phyloP scores from a whole-genome alignment of 2,329 filamentous ascomycete species.

The Xylaria multiplex region DNA sequence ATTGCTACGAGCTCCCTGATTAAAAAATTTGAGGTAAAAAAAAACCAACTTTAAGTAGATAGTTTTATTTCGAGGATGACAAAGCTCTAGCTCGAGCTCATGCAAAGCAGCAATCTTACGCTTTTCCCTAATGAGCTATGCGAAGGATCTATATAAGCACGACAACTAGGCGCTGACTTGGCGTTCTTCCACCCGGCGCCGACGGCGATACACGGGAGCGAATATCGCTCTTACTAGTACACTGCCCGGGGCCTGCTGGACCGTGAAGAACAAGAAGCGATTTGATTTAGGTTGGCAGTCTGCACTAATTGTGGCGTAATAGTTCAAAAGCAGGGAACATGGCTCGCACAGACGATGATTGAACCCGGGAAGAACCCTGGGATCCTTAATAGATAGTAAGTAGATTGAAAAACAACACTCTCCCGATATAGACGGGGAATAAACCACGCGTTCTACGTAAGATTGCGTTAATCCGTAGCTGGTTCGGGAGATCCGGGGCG shows the following conservation, averaged over 20 bases:
- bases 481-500: neutral
- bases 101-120: neutral
- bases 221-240: no score
- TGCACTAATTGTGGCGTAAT: neutral
- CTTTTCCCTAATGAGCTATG: neutral
- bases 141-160: conserved; percentile 1
- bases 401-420: neutral
- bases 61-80: no score
- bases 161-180: neutral
- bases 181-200: neutral
- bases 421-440: conserved; percentile 20
- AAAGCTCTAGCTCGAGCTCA: no score
- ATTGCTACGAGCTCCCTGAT: no score
- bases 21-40: no score
- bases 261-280: neutral
- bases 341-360: conserved; percentile 8
- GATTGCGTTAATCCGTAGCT: conserved; percentile 7
- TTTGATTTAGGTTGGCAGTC: neutral
- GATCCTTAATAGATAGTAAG: neutral
- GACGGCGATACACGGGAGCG: neutral
- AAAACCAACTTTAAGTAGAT: neutral
- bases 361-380: conserved; percentile 6
- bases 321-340: neutral
- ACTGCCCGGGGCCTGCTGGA: no score
- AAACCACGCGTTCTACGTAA: conserved; percentile 16